These are phyloP conservation scores for Colletotrichum truncatum DNA, from an alignment of 2,329 filamentous ascomycete species.

Conservation along the genomic window DNA sequence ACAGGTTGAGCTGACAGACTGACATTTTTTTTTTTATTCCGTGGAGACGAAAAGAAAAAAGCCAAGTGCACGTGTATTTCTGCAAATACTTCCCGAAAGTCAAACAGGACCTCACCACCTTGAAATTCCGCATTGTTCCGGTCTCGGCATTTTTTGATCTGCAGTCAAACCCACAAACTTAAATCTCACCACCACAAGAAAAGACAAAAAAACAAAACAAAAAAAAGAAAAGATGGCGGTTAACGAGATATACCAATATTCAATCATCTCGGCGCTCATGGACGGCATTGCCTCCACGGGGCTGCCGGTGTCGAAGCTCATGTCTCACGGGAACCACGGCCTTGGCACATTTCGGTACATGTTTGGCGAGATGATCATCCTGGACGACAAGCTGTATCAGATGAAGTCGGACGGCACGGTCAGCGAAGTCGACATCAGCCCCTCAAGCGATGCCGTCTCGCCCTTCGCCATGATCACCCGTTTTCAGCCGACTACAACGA, in stretches of 20 bases:
- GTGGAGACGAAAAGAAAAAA: not conserved
- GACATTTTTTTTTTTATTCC: not conserved
- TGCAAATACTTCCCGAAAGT: not conserved
- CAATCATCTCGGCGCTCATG: constrained; percentile 45
- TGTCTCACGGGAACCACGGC: constrained; percentile 44
- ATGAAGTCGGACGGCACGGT: constrained; percentile 46
- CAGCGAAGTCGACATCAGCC: constrained; percentile 33
- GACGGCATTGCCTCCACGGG: constrained; percentile 44
- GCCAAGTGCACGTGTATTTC: not conserved
- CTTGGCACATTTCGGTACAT: constrained; percentile 45
- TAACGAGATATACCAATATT: constrained; percentile 46
- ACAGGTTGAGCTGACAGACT: not conserved
- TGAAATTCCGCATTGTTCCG: not conserved
- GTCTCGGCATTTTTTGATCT: not conserved
- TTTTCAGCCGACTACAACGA: constrained; percentile 36
- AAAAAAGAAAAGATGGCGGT: constrained; percentile 37
- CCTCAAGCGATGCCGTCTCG: constrained; percentile 34
- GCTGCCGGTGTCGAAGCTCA: constrained; percentile 38
- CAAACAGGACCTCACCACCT: not conserved
- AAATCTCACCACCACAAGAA: not conserved
- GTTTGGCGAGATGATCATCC: constrained; percentile 45
- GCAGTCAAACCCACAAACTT: not conserved
- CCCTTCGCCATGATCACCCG: constrained; percentile 45
- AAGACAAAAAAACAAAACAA: too few relatives aligned
- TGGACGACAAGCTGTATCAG: constrained; percentile 42